Base-by-base conservation (phyloP, 441 rosid genomes). In the Omphalea diandra region DNA sequence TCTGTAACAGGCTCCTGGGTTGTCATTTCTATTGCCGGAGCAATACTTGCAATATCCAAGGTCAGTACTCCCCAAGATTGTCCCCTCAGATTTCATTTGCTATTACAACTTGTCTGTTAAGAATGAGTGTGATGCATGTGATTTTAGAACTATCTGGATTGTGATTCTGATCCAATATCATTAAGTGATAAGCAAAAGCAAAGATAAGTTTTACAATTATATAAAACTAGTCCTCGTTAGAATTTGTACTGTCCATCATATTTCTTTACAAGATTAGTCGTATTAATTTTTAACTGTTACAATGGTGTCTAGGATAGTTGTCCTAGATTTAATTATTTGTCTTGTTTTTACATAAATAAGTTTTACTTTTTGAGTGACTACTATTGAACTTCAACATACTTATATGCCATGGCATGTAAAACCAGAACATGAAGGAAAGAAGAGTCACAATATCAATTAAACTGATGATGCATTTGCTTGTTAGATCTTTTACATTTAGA, bases 21-120 rank as follows among this genome's bases (percentile, higher is more conserved):
- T 95, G 74, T 90, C 96, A 36, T 95, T 95, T 87, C 74, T 95
- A 85, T 80, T 95, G 80, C 99, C 98, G 22, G 65, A 81, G 77
- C 93, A 90, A 60, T 95, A 88, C 87, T 68, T 78, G 82, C 86
- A 84, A 68, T 92, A 89, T 80, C 99, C 99, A n/a, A 92, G 96
- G 98, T 88, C 70, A 80, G 83, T 76, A 70, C 49, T 54, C 66
- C 73, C 36, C 26, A 38, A 8, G 44, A 36, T 53, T 68, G 41
- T 69, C 38, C 64, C 20, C 70, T 20, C 26, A 14, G 10, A 40
- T 65, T 67, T 12, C 33, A 36, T 49, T 59, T 32, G n/a, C 52
- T 65, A 14, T 60, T 55, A 32, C 20, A 47, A 11, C 50, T 61
- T 31, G 7, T 36, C 60, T 70, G 8, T 38, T 54, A 32, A 33